Evolutionary conservation across 257 asterid species (phyloP), one percentile per base, ranked within the genome.

Genomic region (Plantago elongata): DNA sequence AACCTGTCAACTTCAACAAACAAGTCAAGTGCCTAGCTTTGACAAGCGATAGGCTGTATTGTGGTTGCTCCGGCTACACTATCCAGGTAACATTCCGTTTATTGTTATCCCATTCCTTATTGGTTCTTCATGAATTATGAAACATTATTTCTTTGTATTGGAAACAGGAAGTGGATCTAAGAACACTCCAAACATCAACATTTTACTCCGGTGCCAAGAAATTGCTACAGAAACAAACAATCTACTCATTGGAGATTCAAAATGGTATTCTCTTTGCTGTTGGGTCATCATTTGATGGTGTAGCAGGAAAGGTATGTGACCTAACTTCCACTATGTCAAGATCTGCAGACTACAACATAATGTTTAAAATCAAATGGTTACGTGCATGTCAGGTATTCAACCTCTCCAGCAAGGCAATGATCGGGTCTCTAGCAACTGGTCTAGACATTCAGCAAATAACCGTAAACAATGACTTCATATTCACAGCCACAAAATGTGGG

Each of bases 151-250:
- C 22, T 65, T 45, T 54, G 22, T 29, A 52, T 43, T 34, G 69
- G 52, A 64, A 47, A 42, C 86, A 88, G 96, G 95, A 88, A 73
- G 88, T 85, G 73, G 93, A 89, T 69, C 52, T 86, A 60, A 70
- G 77, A 62, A 74, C 85, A 52, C 73, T 75, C 5, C 66, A 84
- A 44, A 70, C 84, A 37, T 70, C 90, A 10, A 62, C 80, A 56
- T 86, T 83, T 69, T 89, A 78, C 74, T 48, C 87, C 17, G 95
- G 96, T 55, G 58, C 93, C 59, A 89, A 80, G 66, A 89, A 80
- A 57, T 51, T 86, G 66, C 43, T 89, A 6, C 90, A 92, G 54
- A 89, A 89, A 68, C 96, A 86, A 67, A 77, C 87, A 43, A 80
- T 89, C 58, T 72, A 69, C 65, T 67, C 93, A 9, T 44, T 89